These are phyloP conservation scores for Nidularia pulvinata DNA, from an alignment of 768 basidiomycete species.

Conservation along the genomic window DNA sequence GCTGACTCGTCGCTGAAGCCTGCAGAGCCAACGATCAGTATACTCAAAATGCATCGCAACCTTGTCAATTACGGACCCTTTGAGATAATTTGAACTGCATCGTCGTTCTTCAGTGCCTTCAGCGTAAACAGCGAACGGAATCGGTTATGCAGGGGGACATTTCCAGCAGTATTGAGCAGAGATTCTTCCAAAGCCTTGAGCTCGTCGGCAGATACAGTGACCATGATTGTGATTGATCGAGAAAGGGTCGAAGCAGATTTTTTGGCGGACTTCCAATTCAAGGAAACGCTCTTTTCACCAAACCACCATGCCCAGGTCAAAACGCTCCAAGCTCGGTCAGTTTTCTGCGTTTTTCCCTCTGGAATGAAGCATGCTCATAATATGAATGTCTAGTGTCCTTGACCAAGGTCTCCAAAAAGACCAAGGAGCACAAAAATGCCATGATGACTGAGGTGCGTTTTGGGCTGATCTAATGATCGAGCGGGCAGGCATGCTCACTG, in stretches of 20 bases:
- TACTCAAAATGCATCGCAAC: too few relatives aligned
- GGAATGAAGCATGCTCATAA: conserved; percentile 6
- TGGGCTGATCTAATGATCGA: conserved; percentile 1
- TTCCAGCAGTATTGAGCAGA: conserved; percentile 76
- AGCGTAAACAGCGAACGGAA: conserved; percentile 93
- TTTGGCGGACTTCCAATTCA: conserved; percentile 50
- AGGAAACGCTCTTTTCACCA: conserved; percentile 13
- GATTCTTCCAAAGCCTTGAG: conserved; percentile 70
- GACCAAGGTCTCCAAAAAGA: conserved; percentile 94
- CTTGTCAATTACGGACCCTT: conserved; percentile 49
- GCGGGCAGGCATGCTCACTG: background rate
- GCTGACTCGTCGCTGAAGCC: conserved; percentile 89
- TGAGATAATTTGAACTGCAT: conserved; percentile 84
- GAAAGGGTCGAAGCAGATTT: conserved; percentile 22
- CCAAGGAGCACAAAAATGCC: conserved; percentile 84
- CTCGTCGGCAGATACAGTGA: conserved; percentile 43
- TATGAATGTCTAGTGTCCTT: conserved; percentile 65
- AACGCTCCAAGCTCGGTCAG: conserved; percentile 86
- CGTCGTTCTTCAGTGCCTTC: conserved; percentile 77
- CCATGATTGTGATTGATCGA: conserved; percentile 21
- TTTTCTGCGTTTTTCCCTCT: conserved; percentile 9
- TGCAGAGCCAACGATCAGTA: conserved; percentile 19
- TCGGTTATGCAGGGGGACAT: conserved; percentile 79
- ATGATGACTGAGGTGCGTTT: conserved; percentile 74
- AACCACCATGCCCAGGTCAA: conserved; percentile 82